Evolutionary conservation across 2,329 filamentous ascomycete species (phyloP).

Genomic region (Phialophora verrucosa): DNA sequence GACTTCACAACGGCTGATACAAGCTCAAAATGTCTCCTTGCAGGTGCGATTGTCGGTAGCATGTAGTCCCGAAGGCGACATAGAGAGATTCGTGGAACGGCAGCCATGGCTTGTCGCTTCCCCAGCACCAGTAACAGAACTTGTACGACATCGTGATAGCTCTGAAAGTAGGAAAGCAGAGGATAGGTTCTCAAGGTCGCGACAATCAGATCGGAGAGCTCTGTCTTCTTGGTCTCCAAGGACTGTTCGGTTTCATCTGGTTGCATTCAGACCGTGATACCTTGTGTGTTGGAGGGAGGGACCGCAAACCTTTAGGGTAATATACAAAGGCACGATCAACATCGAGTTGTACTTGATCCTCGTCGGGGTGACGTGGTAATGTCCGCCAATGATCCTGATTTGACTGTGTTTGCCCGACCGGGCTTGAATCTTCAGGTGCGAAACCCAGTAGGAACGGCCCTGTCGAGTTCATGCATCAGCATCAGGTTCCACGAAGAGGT

Average conservation of each 20-base stretch:
- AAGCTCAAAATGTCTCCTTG: conserved; percentile 82
- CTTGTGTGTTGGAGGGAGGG: conserved; percentile 36
- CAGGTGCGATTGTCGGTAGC: conserved; percentile 83
- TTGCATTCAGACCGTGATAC: conserved; percentile 27
- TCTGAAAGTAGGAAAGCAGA: conserved; percentile 93
- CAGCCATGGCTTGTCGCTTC: conserved; percentile 62
- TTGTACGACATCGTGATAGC: conserved; percentile 98
- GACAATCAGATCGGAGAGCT: conserved; percentile 80
- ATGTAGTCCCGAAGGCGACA: conserved; percentile 96
- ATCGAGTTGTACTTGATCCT: conserved; percentile 88
- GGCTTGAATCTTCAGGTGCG: conserved; percentile 34
- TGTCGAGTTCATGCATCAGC: conserved; percentile 38
- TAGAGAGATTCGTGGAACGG: conserved; percentile 80
- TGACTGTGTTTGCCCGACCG: conserved; percentile 19
- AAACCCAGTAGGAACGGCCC: conserved; percentile 59
- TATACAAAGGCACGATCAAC: conserved; percentile 97
- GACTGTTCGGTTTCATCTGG: conserved; percentile 72
- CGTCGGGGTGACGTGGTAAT: conserved; percentile 80
- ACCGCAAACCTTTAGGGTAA: conserved; percentile 76
- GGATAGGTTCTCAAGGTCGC: conserved; percentile 80
- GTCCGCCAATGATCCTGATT: conserved; percentile 58
- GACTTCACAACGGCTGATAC: conserved; percentile 79
- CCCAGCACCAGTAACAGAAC: conserved; percentile 88
- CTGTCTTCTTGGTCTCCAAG: conserved; percentile 71
- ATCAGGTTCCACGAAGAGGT: conserved; percentile 31